Evolutionary conservation across 352 stramenopile species (phyloP), one percentile per base, ranked within the genome.

Genomic region (Globisporangium nagaii): DNA sequence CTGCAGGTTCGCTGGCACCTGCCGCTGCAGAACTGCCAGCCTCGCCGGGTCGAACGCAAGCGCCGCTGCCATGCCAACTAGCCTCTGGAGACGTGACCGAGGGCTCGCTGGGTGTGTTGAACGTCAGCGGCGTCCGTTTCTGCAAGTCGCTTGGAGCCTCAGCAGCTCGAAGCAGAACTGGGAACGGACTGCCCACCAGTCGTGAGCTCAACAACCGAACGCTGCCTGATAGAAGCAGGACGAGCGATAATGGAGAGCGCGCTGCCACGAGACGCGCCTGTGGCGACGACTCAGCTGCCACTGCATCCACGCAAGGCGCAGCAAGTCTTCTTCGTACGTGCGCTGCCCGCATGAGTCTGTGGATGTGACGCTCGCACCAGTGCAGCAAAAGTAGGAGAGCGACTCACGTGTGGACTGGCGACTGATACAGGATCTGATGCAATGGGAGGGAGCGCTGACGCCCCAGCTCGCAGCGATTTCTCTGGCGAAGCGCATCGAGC

Each of bases 261-360:
- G 19, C 22, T 15, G 42, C 1, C 10, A 27, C 43, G n/a, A n/a
- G 32, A 37, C 1, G 32, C 11, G 11, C 11, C 12, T n/a, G 13
- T 15, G 8, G 7, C 27, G 19, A 48, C 10, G 11, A 22, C 13
- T 5, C 42, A 53, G 36, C 54, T 78, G 13, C 65, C 68, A 2
- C 52, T 75, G 24, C 71, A 78, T 40, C 58, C 66, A 1, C 60
- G 68, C 2, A 53, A 59, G 45, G 37, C 54, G 15, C 68, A 78
- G 32, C 68, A 78, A 27, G 52, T 75, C 30, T 71, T 81, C 32
- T 59, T 66, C 27, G 67, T 75, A 20, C 6, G 50, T 43, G 20
- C 2, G 2, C 17, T 53, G 22, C 17, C n/a, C n/a, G 7, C 4
- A 5, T 22, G 22, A 2, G 9, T 20, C 20, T 3, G 35, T 53